Conservation (phyloP, 2,329 filamentous ascomycete genomes). For the Pseudogymnoascus sp. region DNA sequence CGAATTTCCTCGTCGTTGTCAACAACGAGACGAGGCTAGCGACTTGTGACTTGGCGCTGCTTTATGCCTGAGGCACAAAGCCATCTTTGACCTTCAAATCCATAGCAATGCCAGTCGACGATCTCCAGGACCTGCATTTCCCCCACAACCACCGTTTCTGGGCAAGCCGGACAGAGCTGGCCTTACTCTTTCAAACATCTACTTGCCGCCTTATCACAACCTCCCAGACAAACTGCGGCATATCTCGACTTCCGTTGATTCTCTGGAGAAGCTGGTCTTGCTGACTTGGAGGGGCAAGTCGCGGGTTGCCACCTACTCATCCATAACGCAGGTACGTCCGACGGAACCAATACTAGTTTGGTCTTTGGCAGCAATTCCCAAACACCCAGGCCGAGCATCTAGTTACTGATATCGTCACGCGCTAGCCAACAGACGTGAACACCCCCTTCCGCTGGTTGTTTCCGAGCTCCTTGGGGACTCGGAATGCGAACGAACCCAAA, state of each 20-base stretch:
- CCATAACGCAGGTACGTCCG: slow-evolving; percentile 2
- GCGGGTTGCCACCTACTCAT: slow-evolving; percentile 7
- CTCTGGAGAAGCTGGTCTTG: slow-evolving; percentile 5
- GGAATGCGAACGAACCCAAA: slow-evolving; percentile 47
- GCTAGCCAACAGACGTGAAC: background rate
- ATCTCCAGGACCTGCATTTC: slow-evolving; percentile 8
- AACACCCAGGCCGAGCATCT: background rate
- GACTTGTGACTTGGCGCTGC: background rate
- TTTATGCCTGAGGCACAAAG: slow-evolving; percentile 2
- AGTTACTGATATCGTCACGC: background rate
- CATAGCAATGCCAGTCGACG: slow-evolving; percentile 6
- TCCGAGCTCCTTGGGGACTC: slow-evolving; percentile 15
- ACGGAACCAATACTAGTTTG: background rate
- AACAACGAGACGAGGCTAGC: background rate
- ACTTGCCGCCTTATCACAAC: background rate
- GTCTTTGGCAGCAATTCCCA: background rate
- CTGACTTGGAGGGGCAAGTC: slow-evolving; percentile 7
- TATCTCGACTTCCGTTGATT: slow-evolving; percentile 1
- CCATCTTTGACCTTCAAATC: slow-evolving; percentile 8
- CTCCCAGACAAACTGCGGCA: background rate
- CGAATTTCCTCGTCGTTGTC: background rate
- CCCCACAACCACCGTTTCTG: slow-evolving; percentile 8
- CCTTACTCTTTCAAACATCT: background rate
- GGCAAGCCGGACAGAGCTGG: slow-evolving; percentile 1
- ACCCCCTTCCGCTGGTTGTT: slow-evolving; percentile 1